These are phyloP conservation scores for Chrysoporthe austroafricana DNA, from an alignment of 2,329 filamentous ascomycete species.

Conservation along the genomic window DNA sequence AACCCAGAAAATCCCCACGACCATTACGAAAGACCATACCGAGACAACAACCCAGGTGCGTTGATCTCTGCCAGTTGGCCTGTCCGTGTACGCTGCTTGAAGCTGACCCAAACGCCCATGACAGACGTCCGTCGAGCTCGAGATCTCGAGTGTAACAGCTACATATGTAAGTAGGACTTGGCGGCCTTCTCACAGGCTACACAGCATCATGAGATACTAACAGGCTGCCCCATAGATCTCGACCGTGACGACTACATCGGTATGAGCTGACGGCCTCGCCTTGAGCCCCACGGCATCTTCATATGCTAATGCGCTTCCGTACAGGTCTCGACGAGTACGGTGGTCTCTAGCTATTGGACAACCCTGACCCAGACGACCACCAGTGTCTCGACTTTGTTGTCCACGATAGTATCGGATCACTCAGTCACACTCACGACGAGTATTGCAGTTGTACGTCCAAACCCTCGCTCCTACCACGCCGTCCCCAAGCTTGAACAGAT, in stretches of 20 bases:
- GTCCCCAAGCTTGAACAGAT: background rate
- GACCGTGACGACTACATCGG: slow-evolving; percentile 1
- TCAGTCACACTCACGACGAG: slow-evolving; percentile 14
- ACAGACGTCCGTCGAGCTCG: background rate
- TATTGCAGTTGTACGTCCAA: slow-evolving; percentile 5
- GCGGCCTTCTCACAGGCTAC: background rate
- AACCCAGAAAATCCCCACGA: background rate
- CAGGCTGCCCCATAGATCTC: background rate
- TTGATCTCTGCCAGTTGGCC: background rate
- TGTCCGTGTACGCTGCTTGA: background rate
- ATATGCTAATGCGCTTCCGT: background rate
- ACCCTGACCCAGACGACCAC: slow-evolving; percentile 1
- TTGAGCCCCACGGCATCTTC: too few relatives aligned
- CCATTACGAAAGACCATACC: background rate
- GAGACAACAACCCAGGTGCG: background rate
- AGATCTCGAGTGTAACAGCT: background rate
- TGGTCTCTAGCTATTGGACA: slow-evolving; percentile 15
- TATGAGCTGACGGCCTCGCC: background rate
- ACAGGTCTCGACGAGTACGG: slow-evolving; percentile 6
- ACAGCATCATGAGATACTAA: background rate
- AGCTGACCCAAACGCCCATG: background rate
- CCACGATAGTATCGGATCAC: slow-evolving; percentile 11
- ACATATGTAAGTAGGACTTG: background rate
- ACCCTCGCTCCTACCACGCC: background rate
- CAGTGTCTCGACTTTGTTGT: slow-evolving; percentile 11